Conservation (phyloP, 2,329 filamentous ascomycete genomes). For the Coniochaeta sp. region DNA sequence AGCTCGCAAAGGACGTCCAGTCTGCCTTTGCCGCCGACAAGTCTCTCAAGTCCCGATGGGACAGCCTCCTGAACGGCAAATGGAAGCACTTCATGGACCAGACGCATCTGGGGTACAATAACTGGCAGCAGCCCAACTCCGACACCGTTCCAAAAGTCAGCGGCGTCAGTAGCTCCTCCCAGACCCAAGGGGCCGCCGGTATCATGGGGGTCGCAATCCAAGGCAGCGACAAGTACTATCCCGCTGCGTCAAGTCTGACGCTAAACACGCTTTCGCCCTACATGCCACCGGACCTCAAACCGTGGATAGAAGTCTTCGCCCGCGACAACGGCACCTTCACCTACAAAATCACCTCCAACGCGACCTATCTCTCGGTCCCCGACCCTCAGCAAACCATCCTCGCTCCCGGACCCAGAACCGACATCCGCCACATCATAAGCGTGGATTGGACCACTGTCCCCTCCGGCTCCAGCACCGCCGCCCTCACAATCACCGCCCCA, state of each 20-base stretch:
- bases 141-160: constrained; percentile 39
- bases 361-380: constrained; percentile 28
- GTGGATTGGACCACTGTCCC: constrained; percentile 35
- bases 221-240: constrained; percentile 39
- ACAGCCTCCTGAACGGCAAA: constrained; percentile 28
- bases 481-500: constrained; percentile 23
- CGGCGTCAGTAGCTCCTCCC: constrained; percentile 35
- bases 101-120: constrained; percentile 37
- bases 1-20: constrained; percentile 29
- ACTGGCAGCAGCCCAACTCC: constrained; percentile 44
- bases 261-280: constrained; percentile 12
- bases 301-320: constrained; percentile 40
- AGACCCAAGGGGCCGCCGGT: constrained; percentile 11
- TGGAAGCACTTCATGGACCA: constrained; percentile 39
- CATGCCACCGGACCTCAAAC: constrained; percentile 22
- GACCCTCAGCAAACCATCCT: constrained; percentile 25
- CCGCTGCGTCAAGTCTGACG: constrained; percentile 27
- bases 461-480: constrained; percentile 21
- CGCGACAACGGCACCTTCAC: constrained; percentile 30
- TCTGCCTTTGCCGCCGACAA: constrained; percentile 35
- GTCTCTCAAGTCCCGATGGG: constrained; percentile 33
- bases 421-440: constrained; percentile 28
- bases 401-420: constrained; percentile 17
- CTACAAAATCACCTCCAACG: constrained; percentile 29
- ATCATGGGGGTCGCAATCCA: constrained; percentile 42